A percentile compares a stretch with the other conserved stretches of the same genome.
These are phyloP conservation scores for Dactylonectria estremocensis DNA, from an alignment of 2,329 filamentous ascomycete species.

Conservation along the genomic window DNA sequence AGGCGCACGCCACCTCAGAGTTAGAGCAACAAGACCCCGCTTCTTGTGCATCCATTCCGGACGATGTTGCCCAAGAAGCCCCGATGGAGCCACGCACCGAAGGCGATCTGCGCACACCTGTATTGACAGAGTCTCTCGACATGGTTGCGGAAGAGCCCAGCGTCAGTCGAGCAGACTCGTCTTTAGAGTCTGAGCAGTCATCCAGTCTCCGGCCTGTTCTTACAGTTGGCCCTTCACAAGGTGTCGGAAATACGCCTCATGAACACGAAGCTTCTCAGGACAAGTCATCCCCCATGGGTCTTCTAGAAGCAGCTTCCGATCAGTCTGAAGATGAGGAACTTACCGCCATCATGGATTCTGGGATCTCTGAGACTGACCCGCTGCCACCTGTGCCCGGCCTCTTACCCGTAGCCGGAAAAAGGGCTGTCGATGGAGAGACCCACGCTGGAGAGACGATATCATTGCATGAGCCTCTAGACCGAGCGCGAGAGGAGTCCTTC, in stretches of 20 bases:
- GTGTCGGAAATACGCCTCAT: neutral
- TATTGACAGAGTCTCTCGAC: neutral
- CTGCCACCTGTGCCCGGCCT: constrained; percentile 13
- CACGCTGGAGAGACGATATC: constrained; percentile 19
- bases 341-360: neutral
- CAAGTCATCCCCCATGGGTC: neutral
- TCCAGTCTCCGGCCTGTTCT: neutral
- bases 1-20: neutral
- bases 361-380: neutral
- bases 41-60: neutral
- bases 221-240: neutral
- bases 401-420: constrained; percentile 14
- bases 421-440: constrained; percentile 6
- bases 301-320: neutral
- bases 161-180: neutral
- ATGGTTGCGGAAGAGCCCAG: constrained; percentile 11
- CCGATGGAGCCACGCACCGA: neutral
- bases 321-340: neutral
- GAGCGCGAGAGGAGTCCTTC: neutral
- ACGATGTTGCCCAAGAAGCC: neutral
- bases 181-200: constrained; percentile 6
- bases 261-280: neutral
- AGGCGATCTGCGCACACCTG: neutral
- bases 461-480: constrained; percentile 13
- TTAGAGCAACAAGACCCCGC: neutral